Evolutionary conservation across 208 protist species (phyloP).

Genomic region (Lotmaria passim): DNA sequence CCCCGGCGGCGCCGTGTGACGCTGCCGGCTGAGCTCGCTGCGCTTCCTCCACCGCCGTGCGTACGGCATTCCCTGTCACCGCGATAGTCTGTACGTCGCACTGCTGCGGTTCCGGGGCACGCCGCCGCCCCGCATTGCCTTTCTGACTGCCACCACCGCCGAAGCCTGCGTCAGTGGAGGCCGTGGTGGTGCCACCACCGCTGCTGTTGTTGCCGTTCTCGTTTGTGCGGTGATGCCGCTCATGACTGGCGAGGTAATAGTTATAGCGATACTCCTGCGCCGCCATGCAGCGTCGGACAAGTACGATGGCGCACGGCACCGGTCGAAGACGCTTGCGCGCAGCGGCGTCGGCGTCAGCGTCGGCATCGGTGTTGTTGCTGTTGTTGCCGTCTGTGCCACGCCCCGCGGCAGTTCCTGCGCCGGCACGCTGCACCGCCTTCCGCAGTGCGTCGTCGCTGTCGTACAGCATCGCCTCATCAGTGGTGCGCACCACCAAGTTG

Average conservation of each 20-base stretch:
- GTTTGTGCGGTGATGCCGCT: conserved; percentile 34
- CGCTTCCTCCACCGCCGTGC: conserved; percentile 3
- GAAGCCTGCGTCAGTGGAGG: not conserved
- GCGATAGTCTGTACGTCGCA: conserved; percentile 8
- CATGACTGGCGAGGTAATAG: conserved; percentile 31
- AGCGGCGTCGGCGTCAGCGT: not conserved
- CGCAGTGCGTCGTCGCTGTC: conserved; percentile 32
- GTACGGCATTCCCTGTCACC: conserved; percentile 21
- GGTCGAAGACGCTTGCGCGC: conserved; percentile 28
- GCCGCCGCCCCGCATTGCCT: not conserved
- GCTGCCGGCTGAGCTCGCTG: not conserved
- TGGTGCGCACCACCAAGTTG: conserved; percentile 43
- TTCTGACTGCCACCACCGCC: not conserved
- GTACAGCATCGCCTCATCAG: conserved; percentile 39
- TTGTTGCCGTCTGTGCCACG: too few species aligned
- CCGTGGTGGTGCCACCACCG: not conserved
- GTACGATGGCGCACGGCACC: conserved; percentile 49
- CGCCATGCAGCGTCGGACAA: conserved; percentile 41
- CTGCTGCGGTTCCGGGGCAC: not conserved
- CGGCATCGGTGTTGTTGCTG: too few species aligned
- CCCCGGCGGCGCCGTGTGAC: too few species aligned
- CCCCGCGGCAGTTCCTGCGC: too few species aligned
- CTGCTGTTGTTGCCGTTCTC: conserved; percentile 8
- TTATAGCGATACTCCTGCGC: conserved; percentile 29
- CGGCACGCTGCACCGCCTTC: not conserved